Base-by-base conservation (phyloP, 208 protist species). In the Trypanosoma scelopori region DNA sequence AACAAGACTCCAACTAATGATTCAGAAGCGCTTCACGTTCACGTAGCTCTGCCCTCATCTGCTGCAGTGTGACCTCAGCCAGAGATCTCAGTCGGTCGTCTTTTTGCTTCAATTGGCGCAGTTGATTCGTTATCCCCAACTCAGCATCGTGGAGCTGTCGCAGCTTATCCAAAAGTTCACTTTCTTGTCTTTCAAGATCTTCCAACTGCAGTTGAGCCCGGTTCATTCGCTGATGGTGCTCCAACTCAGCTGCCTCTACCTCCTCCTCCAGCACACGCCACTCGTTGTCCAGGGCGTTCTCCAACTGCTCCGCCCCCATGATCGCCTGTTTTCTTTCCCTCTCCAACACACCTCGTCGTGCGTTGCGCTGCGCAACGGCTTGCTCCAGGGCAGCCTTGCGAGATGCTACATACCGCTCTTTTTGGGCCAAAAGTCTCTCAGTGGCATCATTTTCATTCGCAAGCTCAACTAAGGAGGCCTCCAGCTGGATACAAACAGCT, bases 401-500 rank as follows among this genome's bases (percentile, higher is more conserved):
- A 37, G 78, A 68, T 2, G 47, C 55, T 7, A 83, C 46, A 20
- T 72, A 66, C 16, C 59, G 61, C n/a, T 71, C 69, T 22, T 64
- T 71, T 32, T 71, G 71, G 13, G 51, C 16, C 41, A 76, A 55
- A 13, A 66, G 25, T 35, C 66, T 65, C n/a, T 64, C 63, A 25
- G 74, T 69, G 5, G 61, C 65, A 15, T 73, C 50, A 61, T 81
- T 81, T 60, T 81, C 77, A 35, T 65, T 74, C 30, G 58, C 50
- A 62, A 86, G 64, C 32, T 81, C 65, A 23, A 71, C 56, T 20
- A 83, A 48, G 28, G 74, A 81, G 18, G 72, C 76, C 58, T 83
- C 81, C 4, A 76, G 48, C 56, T 76, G 57, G 11, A 81, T 47
- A 46, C 66, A 79, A 1, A 64, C 49, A 51, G 57, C 60, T 22